Conservation (phyloP, 2,329 filamentous ascomycete species). For the Arthroderma sp. region DNA sequence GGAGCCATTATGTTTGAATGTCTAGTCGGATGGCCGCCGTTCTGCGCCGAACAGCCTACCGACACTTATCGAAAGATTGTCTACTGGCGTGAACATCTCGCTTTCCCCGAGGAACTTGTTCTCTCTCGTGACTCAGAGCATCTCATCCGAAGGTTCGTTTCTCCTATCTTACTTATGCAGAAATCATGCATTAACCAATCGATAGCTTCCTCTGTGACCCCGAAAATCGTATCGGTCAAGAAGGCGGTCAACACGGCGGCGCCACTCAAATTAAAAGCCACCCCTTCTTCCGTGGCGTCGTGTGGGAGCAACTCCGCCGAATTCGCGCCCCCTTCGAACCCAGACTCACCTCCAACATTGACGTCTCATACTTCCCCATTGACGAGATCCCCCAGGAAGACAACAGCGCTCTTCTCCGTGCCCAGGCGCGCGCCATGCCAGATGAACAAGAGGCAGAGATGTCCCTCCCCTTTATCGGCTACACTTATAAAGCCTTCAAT, state of each 20-base stretch:
- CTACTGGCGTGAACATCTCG: constrained; percentile 90
- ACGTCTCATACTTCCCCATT: constrained; percentile 96
- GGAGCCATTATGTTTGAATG: constrained; percentile 99
- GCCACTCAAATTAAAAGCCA: constrained; percentile 89
- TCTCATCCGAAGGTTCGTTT: constrained; percentile 69
- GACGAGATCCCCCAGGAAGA: constrained; percentile 97
- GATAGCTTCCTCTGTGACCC: constrained; percentile 81
- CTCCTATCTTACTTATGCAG: neutral
- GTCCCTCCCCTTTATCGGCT: constrained; percentile 90
- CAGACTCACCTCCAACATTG: constrained; percentile 79
- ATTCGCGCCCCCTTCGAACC: constrained; percentile 96
- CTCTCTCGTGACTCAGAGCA: constrained; percentile 81
- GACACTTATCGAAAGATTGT: constrained; percentile 99
- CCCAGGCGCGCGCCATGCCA: constrained; percentile 62
- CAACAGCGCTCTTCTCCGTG: constrained; percentile 74
- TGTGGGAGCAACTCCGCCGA: constrained; percentile 82
- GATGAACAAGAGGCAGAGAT: constrained; percentile 80
- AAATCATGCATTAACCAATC: constrained; percentile 3
- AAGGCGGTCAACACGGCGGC: constrained; percentile 48
- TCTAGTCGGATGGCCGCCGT: constrained; percentile 94
- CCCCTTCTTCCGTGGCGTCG: constrained; percentile 90
- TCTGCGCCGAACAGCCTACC: constrained; percentile 94
- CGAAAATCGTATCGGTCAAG: constrained; percentile 75
- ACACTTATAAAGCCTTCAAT: constrained; percentile 95
- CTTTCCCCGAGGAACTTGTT: constrained; percentile 92